Base-by-base conservation (phyloP, 2,329 filamentous ascomycete genomes). In the Ceratocystis huliohia region DNA sequence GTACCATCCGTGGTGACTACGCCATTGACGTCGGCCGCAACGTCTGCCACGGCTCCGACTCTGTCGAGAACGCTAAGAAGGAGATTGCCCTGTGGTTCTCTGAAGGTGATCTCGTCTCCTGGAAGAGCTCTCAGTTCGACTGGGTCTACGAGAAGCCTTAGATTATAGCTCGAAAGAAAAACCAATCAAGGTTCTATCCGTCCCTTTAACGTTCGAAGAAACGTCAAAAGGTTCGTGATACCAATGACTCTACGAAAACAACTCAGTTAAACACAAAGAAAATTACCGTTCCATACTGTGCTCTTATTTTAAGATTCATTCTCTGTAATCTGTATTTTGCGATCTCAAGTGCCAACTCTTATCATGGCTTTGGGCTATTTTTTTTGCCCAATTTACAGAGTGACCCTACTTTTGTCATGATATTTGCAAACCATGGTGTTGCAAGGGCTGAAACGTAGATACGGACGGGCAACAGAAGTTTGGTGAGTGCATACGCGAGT, bases 41-140 rank as follows among this genome's bases (percentile, higher is more conserved):
- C 84, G 91, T 97, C 82, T 97, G 93, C 89, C 94, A 99, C 87
- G 94, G 94, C 78, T 96, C 91, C 80, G 94, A 99, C 85, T 87
- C 84, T 77, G 93, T 99, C 80, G 94, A 99, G 87, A 96, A 86
- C 83, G 94, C 94, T 81, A 86, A 97, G 88, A 96, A 97, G 89
- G 94, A 99, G 85, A 99, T 99, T 77, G 88, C 88, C 75, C 87
- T 97, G 77, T 99, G 94, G 94, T 99, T 99, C 89, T 87, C 88
- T 80, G 82, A 89, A 73, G 86, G 85, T 73, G 94, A 97, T 80
- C 77, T 96, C 75, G 80, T 91, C 80, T 83, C 76, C 80, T 97
- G 89, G 86, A 93, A 94, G 85, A 82, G 82, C 72, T 82, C 89
- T 77, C 84, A 89, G 81, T 84, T 88, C 80, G 85, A 89, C 83